Evolutionary conservation across 169 alveolate genomes (phyloP), one percentile per base, ranked within the genome.

Genomic region (Plasmodium relictum): DNA sequence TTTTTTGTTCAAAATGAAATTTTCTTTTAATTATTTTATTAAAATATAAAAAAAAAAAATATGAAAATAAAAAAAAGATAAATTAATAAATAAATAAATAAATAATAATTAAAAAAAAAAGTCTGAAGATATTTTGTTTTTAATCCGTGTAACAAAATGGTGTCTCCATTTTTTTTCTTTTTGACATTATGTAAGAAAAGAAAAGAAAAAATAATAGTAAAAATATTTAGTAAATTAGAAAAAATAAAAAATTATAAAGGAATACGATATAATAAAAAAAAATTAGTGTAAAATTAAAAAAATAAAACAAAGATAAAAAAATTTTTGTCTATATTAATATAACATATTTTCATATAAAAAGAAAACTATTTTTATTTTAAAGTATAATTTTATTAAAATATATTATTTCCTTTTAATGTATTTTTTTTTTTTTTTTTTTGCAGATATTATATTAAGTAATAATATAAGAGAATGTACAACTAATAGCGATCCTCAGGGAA

Each of bases 131-230:
- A 65, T 39, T 39, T 39, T 18, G 20, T 37, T 12, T 8, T 65
- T 37, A 56, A 14, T 56, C 14, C 8, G 24, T 61, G 14, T 37
- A 61, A 61, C 73, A 12, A 39, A 73, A 73, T 73, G 88, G 56
- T 26, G 69, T 26, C 56, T 44, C 88, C 20, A 44, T 39, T 73
- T 58, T 73, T 72, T n/a, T 73, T 73, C 39, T 41, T 73, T 22
- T 58, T 73, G 16, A 73, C 56, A 39, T 16, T 73, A 58, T 73
- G 88, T 73, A 45, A 59, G 72, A 48, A 44, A 24, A 22, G 6
- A 48, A 58, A 73, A 73, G 8, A 26, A 20, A 73, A 73, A 10
- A 73, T n/a, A 69, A 69, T 24, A 31, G 39, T 26, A 24, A 69
- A 69, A 69, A 69, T 20, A 4, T 37, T 31, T 70, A 0, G n/a